These are phyloP conservation scores for Paxillus involutus DNA, from an alignment of 768 basidiomycete species.

Conservation along the genomic window DNA sequence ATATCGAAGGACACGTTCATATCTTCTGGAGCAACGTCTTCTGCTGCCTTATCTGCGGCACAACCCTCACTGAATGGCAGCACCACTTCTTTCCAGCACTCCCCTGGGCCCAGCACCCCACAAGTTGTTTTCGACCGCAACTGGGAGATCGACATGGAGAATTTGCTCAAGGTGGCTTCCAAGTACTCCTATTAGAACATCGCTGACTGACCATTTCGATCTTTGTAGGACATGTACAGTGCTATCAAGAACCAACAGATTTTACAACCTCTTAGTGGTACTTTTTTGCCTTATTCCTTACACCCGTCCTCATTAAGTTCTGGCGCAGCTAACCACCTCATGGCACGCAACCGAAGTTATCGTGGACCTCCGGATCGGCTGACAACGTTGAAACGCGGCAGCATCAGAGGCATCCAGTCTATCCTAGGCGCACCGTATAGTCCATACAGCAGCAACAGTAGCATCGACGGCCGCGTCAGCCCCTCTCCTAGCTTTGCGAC, in stretches of 20 bases:
- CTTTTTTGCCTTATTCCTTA: constrained; percentile 42
- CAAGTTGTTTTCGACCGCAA: constrained; percentile 55
- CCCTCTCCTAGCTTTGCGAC: constrained; percentile 94
- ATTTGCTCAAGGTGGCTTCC: constrained; percentile 67
- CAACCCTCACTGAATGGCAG: constrained; percentile 55
- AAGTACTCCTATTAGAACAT: background rate
- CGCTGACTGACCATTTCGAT: background rate
- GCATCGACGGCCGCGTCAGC: constrained; percentile 86
- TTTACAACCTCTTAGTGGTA: constrained; percentile 68
- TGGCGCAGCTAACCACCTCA: constrained; percentile 40
- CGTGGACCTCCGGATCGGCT: constrained; percentile 72
- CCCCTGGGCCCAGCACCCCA: constrained; percentile 36
- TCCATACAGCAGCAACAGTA: constrained; percentile 83
- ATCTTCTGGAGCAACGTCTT: constrained; percentile 37
- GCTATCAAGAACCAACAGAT: constrained; percentile 92
- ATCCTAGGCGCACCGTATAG: constrained; percentile 72
- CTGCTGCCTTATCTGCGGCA: constrained; percentile 32
- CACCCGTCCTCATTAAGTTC: constrained; percentile 54
- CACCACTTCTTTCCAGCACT: constrained; percentile 61
- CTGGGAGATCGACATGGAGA: constrained; percentile 90
- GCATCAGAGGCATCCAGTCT: constrained; percentile 84
- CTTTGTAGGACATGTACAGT: constrained; percentile 83
- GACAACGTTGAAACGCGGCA: constrained; percentile 82
- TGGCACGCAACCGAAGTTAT: constrained; percentile 68
- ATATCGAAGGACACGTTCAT: constrained; percentile 59